Evolutionary conservation across 306 rosid species (phyloP), one percentile per base, ranked within the genome.

Genomic region (Cicer yamashitae): DNA sequence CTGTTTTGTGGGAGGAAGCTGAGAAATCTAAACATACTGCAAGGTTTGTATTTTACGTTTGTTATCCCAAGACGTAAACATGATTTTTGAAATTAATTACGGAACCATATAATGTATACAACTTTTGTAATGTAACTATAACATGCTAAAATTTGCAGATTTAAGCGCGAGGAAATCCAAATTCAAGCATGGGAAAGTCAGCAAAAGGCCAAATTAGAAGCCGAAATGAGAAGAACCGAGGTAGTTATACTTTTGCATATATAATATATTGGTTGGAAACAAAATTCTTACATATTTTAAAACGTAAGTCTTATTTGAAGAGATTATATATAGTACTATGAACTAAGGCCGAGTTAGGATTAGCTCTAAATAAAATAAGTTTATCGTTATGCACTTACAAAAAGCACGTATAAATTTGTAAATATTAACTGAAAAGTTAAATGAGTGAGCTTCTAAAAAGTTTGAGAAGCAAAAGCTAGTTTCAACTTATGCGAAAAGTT

Each of bases 161-260:
- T 52, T 78, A 94, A 87, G 83, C 96, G 98, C 0, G 94, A 91
- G 69, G 98, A 94, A 77, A 94, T 94, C 91, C 77, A 86, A 87
- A 91, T 94, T 81, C 94, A 94, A 84, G 94, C 94, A 22, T 94
- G 98, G 98, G 98, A 94, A 78, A 90, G 90, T 76, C 94, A 87
- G 74, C 86, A 94, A 82, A 94, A 80, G 87, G 89, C 93, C 72
- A 88, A 82, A 79, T 84, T 94, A 46, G 97, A 91, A 79, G 94
- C 97, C 0, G 96, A 91, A 76, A 81, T 94, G 98, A 84, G 90
- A 82, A 85, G 91, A 68, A 88, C 76, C 40, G 98, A 94, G 98
- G 98, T 94, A 87, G 34, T 54, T 51, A 68, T 57, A 38, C 64
- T 20, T 57, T 40, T 77, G 9, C 43, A 0, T 70, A 30, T 30